Conservation (phyloP, 331 rosid species). For the Pyrus hybrid region DNA sequence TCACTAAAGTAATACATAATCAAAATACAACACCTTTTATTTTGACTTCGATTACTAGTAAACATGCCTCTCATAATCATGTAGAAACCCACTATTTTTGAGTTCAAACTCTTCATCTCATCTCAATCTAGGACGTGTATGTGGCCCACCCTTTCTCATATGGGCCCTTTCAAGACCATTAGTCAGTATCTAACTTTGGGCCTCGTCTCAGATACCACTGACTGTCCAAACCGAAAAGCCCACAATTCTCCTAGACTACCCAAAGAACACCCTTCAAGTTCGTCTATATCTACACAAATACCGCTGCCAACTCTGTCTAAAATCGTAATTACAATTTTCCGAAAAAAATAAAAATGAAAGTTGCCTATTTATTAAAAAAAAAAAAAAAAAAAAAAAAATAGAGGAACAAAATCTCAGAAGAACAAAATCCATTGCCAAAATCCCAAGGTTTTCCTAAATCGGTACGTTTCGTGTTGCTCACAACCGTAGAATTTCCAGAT, state of each 20-base stretch:
- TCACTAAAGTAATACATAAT: neutral
- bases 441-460: neutral
- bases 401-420: neutral
- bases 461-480: neutral
- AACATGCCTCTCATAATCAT: neutral
- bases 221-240: neutral
- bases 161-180: neutral
- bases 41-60: neutral
- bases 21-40: neutral
- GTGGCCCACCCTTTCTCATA: too few species aligned
- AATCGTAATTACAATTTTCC: neutral
- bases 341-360: neutral
- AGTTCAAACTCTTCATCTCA: neutral
- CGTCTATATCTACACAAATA: neutral
- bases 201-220: neutral
- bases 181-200: neutral
- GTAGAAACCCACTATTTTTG: too few species aligned
- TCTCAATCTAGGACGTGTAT: too few species aligned
- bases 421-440: neutral
- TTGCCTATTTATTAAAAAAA: neutral
- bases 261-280: neutral
- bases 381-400: neutral
- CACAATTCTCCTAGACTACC: neutral
- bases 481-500: neutral
- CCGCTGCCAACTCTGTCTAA: neutral